Conservation (phyloP, 1,284 basidiomycete species). For the Rhizoctonia solani region DNA sequence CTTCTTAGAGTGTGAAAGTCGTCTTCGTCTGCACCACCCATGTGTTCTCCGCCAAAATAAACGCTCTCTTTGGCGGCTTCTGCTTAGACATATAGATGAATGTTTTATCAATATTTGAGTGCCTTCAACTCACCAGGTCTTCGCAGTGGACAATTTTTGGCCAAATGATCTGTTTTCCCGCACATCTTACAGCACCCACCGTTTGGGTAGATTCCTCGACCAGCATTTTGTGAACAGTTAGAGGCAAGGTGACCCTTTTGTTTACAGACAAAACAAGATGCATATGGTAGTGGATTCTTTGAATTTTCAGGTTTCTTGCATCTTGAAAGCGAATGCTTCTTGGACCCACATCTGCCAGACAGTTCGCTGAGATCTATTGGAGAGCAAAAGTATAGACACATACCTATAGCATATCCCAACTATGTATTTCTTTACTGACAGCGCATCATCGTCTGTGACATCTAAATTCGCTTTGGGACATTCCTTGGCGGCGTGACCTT, state of each 20-base stretch:
- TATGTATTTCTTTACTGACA: conserved; percentile 44
- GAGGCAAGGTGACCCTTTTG: conserved; percentile 80
- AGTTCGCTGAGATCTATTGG: conserved; percentile 19
- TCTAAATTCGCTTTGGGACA: conserved; percentile 63
- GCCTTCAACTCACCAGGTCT: conserved; percentile 54
- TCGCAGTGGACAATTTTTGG: conserved; percentile 76
- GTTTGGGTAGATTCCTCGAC: conserved; percentile 86
- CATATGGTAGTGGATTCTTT: conserved; percentile 78
- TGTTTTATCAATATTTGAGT: background rate
- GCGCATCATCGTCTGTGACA: conserved; percentile 44
- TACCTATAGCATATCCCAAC: conserved; percentile 86
- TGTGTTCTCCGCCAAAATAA: conserved; percentile 55
- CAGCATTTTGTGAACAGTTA: conserved; percentile 78
- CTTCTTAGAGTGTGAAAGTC: conserved; percentile 85
- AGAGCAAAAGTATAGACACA: conserved; percentile 40
- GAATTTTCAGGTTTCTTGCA: conserved; percentile 72
- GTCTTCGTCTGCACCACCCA: conserved; percentile 86
- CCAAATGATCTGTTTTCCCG: conserved; percentile 80
- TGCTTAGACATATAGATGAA: conserved; percentile 35
- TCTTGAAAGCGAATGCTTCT: conserved; percentile 73
- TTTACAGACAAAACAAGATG: conserved; percentile 90
- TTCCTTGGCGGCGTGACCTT: conserved; percentile 82
- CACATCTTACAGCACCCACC: conserved; percentile 92
- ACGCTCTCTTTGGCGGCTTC: conserved; percentile 44
- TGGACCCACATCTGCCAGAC: conserved; percentile 75